Base-by-base conservation (phyloP, 116 monocot genomes). In the Papilionanthe hybrid region DNA sequence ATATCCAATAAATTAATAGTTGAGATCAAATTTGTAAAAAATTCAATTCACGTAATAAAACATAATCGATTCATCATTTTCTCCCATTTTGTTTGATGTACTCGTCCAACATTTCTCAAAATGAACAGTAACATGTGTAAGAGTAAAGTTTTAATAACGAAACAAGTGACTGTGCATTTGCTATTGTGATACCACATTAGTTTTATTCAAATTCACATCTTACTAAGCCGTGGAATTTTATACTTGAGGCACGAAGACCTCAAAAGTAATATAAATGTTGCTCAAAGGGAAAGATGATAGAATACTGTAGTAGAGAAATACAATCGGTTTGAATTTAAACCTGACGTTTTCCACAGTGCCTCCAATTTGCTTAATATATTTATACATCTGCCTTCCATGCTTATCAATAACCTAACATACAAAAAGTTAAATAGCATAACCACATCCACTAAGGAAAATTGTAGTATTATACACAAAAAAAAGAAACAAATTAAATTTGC, bases 331-430 rank as follows among this genome's bases (percentile, higher is more conserved):
- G 13, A 50, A 3, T 37, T 3, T 23, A 75, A 75, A 93, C 96
- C 90, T 92, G 18, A 90, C 90, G 82, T 75, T 93, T 56, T 91
- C 90, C 60, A 86, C 60, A 0, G 82, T 93, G 22, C 90, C 90
- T 47, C 78, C 86, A 82, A 93, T 77, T 86, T 96, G 91, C 25
- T 82, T 83, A 18, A 96, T 71, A 56, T 68, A 78, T 66, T 87
- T 89, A 43, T 68, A 77, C 72, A 96, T 92, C 78, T 87, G 87
- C 44, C 93, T 72, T 42, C 83, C 92, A 80, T 77, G 84, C 69
- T 42, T 87, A 37, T 87, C 84, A 45, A 85, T 81, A 17, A 93
- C 92, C 93, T 95, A 86, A 75, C 6, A 75, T 27, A 6, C 49
- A 42, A 41, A 48, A n/a, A 73, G 27, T 29, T 69, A 32, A 37